These are phyloP conservation scores for Ganoderma lucidum DNA, from an alignment of 1,284 basidiomycete species.

Conservation along the genomic window DNA sequence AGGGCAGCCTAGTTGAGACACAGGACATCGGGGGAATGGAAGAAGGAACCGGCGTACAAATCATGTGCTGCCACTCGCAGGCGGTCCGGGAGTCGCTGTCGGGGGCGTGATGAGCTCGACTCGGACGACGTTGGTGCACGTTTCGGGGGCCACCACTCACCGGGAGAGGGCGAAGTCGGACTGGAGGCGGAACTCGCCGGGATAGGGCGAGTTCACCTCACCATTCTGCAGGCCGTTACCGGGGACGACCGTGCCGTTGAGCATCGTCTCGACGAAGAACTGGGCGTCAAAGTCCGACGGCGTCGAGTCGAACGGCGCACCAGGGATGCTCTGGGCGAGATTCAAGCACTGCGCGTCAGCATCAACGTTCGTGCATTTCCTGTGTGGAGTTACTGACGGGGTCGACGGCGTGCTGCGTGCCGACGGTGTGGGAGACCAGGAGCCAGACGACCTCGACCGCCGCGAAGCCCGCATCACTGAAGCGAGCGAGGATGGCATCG, in stretches of 20 bases:
- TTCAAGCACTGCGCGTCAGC: neutral
- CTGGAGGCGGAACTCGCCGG: conserved; percentile 46
- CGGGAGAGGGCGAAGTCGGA: conserved; percentile 43
- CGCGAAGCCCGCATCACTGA: conserved; percentile 39
- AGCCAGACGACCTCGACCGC: conserved; percentile 40
- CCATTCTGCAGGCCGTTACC: conserved; percentile 39
- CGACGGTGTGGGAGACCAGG: conserved; percentile 41
- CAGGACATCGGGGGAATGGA: no score
- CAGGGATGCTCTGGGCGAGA: conserved; percentile 22
- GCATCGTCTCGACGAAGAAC: conserved; percentile 50
- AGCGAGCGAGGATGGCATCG: conserved; percentile 40
- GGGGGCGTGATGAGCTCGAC: neutral
- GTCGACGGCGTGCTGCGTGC: conserved; percentile 39
- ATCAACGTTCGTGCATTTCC: no score
- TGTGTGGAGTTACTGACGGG: conserved; percentile 15
- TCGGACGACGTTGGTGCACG: neutral
- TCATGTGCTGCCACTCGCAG: conserved; percentile 48
- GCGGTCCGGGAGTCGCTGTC: conserved; percentile 41
- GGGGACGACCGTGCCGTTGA: conserved; percentile 44
- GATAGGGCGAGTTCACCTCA: conserved; percentile 42
- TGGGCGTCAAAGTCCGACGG: conserved; percentile 48
- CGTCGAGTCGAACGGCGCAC: conserved; percentile 44
- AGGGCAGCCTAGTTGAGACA: neutral
- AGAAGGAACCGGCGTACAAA: conserved; percentile 28
- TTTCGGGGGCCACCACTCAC: conserved; percentile 4